Percentiles rank a stretch among this genome's conserved stretches.
Evolutionary conservation across 768 basidiomycete species (phyloP).

Genomic region (Pleurotus eryngii): DNA sequence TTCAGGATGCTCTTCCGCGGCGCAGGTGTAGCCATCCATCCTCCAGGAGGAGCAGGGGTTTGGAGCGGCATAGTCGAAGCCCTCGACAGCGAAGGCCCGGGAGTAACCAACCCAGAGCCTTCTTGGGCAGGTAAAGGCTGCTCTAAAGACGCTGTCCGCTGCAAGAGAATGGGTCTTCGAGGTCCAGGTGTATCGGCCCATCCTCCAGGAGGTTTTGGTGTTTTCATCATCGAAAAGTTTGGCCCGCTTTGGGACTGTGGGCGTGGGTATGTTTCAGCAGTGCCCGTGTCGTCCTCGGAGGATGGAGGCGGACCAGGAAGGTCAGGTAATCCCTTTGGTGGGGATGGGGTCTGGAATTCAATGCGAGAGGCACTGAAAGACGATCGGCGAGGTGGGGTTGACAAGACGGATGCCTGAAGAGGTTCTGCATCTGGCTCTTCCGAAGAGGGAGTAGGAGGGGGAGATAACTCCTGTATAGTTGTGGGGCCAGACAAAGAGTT

Average conservation of each 20-base stretch:
- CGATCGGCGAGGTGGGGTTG: slow-evolving; percentile 47
- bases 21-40: slow-evolving; percentile 59
- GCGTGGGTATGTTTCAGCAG: neutral
- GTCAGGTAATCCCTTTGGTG: slow-evolving; percentile 59
- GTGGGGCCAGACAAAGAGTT: slow-evolving; percentile 3
- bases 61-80: slow-evolving; percentile 42
- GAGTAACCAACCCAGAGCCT: neutral
- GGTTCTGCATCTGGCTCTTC: slow-evolving; percentile 5
- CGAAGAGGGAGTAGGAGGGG: slow-evolving; percentile 30
- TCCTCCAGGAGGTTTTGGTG: slow-evolving; percentile 44
- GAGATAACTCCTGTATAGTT: slow-evolving; percentile 13
- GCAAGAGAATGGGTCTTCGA: neutral
- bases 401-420: slow-evolving; percentile 15
- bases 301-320: slow-evolving; percentile 66
- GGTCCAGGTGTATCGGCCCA: slow-evolving; percentile 29
- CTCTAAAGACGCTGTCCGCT: neutral
- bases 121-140: neutral
- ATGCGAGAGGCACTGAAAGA: slow-evolving; percentile 38
- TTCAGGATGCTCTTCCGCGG: slow-evolving; percentile 57
- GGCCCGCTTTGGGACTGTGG: slow-evolving; percentile 8
- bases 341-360: slow-evolving; percentile 62
- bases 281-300: slow-evolving; percentile 42
- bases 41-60: slow-evolving; percentile 70
- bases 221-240: slow-evolving; percentile 29
- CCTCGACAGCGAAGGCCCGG: slow-evolving; percentile 43